Conservation (phyloP, 176 grass and related monocot genomes). For the Thalia dealbata region DNA sequence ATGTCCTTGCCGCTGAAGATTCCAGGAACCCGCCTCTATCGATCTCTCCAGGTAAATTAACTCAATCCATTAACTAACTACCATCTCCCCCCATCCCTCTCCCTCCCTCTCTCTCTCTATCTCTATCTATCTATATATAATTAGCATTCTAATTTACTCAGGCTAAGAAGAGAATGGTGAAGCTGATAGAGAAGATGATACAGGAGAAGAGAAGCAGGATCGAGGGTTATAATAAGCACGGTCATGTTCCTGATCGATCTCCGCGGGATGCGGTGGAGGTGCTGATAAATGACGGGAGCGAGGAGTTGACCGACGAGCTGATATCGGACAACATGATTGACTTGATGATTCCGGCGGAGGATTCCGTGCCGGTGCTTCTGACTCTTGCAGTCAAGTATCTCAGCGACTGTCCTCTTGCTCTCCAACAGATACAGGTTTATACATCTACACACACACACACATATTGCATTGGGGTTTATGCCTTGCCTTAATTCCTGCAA, state of each 20-base stretch:
- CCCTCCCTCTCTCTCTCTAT: no score
- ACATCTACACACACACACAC: no score
- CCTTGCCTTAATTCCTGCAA: no score
- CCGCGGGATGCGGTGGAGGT: constrained; percentile 62
- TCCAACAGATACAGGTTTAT: constrained; percentile 62
- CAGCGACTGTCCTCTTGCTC: constrained; percentile 71
- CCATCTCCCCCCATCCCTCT: no score
- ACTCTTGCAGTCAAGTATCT: constrained; percentile 89
- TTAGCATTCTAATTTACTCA: no score
- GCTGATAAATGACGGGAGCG: constrained; percentile 46
- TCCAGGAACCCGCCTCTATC: constrained; percentile 70
- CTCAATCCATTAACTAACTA: no score
- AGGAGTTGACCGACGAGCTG: constrained; percentile 69
- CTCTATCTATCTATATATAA: no score
- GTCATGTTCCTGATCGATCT: no score
- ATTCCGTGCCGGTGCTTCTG: constrained; percentile 88
- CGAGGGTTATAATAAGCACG: no score
- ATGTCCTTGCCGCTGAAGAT: constrained; percentile 91
- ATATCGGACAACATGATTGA: constrained; percentile 99
- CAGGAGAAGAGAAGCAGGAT: constrained; percentile 46
- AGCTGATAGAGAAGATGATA: constrained; percentile 65
- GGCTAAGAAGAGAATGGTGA: constrained; percentile 94
- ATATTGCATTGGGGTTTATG: no score
- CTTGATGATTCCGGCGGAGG: constrained; percentile 96
- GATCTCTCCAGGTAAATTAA: constrained; percentile 65